These are phyloP conservation scores for Fragaria iinumae DNA, from an alignment of 306 rosid genomes.

Conservation along the genomic window DNA sequence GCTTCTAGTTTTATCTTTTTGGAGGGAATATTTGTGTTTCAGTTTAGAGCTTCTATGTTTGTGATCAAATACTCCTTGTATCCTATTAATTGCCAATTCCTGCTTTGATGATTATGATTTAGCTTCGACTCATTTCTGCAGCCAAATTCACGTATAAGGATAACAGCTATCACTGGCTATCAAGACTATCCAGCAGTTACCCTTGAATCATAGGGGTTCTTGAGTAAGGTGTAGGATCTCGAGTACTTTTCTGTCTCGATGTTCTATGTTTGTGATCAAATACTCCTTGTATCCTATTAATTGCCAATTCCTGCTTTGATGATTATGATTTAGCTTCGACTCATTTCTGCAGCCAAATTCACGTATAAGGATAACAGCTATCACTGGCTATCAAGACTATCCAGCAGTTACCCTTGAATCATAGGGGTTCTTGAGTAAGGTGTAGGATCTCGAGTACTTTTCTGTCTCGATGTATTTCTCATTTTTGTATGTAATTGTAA, in stretches of 20 bases:
- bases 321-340: slow-evolving; percentile 32
- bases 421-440: slow-evolving; percentile 17
- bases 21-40: not conserved
- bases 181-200: slow-evolving; percentile 81
- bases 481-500: slow-evolving; percentile 16
- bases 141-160: slow-evolving; percentile 85
- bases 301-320: slow-evolving; percentile 11
- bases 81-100: not conserved
- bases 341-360: slow-evolving; percentile 73
- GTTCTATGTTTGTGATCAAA: not conserved
- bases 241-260: slow-evolving; percentile 1
- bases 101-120: slow-evolving; percentile 31
- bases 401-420: slow-evolving; percentile 76
- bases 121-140: slow-evolving; percentile 41
- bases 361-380: slow-evolving; percentile 76
- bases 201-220: slow-evolving; percentile 45
- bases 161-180: slow-evolving; percentile 84
- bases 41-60: not conserved
- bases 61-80: not conserved
- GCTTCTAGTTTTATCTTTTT: not conserved
- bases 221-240: slow-evolving; percentile 5
- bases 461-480: not conserved
- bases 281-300: not conserved
- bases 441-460: slow-evolving; percentile 5
- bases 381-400: slow-evolving; percentile 83